Evolutionary conservation across 768 basidiomycete genomes (phyloP).

Genomic region (Naganishia friedmannii): DNA sequence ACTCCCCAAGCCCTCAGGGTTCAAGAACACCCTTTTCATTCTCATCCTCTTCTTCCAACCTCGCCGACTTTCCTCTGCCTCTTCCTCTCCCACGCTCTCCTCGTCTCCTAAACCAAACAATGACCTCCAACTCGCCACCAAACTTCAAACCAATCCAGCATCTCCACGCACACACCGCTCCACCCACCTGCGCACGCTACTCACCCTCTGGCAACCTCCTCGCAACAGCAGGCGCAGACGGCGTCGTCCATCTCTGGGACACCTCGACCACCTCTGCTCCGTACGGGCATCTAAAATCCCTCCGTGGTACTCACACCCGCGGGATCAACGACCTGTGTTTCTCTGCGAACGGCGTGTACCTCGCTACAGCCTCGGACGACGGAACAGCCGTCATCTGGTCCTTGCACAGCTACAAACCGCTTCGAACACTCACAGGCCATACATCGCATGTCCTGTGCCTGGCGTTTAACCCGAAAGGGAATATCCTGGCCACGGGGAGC

Average conservation of each 20-base stretch:
- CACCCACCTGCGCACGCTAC: conserved; percentile 13
- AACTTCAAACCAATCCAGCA: not conserved
- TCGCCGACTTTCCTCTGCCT: not conserved
- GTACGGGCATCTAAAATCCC: conserved; percentile 52
- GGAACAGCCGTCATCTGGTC: conserved; percentile 83
- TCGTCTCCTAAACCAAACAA: not conserved
- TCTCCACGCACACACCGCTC: conserved; percentile 5
- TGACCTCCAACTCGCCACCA: not conserved
- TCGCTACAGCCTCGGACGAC: conserved; percentile 93
- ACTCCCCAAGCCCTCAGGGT: no score
- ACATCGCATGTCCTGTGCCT: conserved; percentile 93
- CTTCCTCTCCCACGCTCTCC: no score
- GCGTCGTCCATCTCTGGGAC: conserved; percentile 77
- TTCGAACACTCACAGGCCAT: conserved; percentile 74
- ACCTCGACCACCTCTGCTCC: conserved; percentile 54
- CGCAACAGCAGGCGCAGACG: conserved; percentile 73
- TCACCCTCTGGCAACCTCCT: conserved; percentile 32
- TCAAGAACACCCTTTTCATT: no score
- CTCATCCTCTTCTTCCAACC: no score
- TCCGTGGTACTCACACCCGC: conserved; percentile 51
- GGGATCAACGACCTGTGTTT: conserved; percentile 90
- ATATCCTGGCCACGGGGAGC: conserved; percentile 85
- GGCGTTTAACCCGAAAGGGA: conserved; percentile 84
- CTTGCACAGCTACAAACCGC: conserved; percentile 52
- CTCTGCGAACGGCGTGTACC: conserved; percentile 73